Percentiles rank a stretch among this genome's conserved stretches.
Conservation (phyloP, 2,329 filamentous ascomycete genomes). For the Phyllachora maydis region DNA sequence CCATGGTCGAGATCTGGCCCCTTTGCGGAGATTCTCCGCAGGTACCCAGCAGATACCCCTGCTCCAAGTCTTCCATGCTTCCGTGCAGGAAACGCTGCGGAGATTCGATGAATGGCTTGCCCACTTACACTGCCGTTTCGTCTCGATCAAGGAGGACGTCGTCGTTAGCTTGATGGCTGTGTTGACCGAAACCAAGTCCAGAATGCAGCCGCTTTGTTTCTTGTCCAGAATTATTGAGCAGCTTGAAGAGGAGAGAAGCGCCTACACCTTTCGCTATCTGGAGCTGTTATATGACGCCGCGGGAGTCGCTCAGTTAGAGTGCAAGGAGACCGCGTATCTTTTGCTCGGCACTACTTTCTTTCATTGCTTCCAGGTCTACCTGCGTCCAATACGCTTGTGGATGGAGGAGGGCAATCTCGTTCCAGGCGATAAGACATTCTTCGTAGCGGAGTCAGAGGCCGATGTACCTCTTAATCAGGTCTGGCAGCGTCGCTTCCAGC, state of each 20-base stretch:
- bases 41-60: conserved; percentile 29
- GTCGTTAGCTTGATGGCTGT: conserved; percentile 48
- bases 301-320: conserved; percentile 47
- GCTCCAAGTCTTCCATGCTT: conserved; percentile 51
- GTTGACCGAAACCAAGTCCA: conserved; percentile 30
- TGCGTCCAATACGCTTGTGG: conserved; percentile 64
- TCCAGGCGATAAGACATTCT: conserved; percentile 49
- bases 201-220: conserved; percentile 31
- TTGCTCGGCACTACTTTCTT: conserved; percentile 54
- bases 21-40: conserved; percentile 22
- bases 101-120: conserved; percentile 39
- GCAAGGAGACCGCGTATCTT: conserved; percentile 37
- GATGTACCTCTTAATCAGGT: conserved; percentile 40
- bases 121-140: conserved; percentile 35
- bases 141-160: conserved; percentile 27
- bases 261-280: conserved; percentile 49
- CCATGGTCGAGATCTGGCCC: conserved; percentile 19
- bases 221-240: conserved; percentile 42
- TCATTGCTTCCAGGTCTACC: conserved; percentile 62
- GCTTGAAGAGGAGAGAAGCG: conserved; percentile 24
- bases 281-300: conserved; percentile 58
- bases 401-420: conserved; percentile 60
- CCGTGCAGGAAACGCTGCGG: conserved; percentile 32
- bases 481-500: conserved; percentile 56
- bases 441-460: conserved; percentile 40